Evolutionary conservation across 108 stramenopile genomes (phyloP).

Genomic region (Craspedostauros australis): DNA sequence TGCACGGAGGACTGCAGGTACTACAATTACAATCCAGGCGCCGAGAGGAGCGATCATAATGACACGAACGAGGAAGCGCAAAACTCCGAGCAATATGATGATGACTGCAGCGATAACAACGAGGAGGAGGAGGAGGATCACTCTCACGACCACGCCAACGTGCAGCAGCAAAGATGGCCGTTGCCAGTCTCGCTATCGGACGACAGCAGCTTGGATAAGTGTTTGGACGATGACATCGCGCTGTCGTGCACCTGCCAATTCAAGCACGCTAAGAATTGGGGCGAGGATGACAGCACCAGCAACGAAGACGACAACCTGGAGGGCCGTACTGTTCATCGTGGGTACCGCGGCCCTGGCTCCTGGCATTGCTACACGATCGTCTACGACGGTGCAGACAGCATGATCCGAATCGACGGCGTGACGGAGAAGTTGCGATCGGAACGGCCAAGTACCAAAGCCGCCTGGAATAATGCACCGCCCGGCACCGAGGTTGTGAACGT

Average conservation of each 20-base stretch:
- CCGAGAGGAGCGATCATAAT: background rate
- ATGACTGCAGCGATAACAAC: background rate
- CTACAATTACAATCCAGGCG: background rate
- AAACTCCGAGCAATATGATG: background rate
- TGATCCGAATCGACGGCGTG: slow-evolving; percentile 61
- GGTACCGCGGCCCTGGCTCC: slow-evolving; percentile 53
- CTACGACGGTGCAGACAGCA: slow-evolving; percentile 55
- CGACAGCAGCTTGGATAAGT: too few relatives aligned
- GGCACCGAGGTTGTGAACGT: slow-evolving; percentile 8
- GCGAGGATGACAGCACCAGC: slow-evolving; percentile 2
- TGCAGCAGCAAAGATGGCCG: too few relatives aligned
- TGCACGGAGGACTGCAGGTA: slow-evolving; percentile 24
- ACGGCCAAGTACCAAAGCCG: background rate
- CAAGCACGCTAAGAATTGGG: slow-evolving; percentile 1
- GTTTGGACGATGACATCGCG: background rate
- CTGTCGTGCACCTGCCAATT: background rate
- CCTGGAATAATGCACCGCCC: slow-evolving; percentile 7
- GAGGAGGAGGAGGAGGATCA: background rate
- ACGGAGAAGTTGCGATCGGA: slow-evolving; percentile 29
- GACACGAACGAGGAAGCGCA: background rate
- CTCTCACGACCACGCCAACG: too few relatives aligned
- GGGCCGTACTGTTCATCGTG: slow-evolving; percentile 38
- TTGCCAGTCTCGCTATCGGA: too few relatives aligned
- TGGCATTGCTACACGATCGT: slow-evolving; percentile 79
- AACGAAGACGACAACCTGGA: slow-evolving; percentile 17